Base-by-base conservation (phyloP, 371 early-diverging fungal genomes). In the Fennellomyces sp. region DNA sequence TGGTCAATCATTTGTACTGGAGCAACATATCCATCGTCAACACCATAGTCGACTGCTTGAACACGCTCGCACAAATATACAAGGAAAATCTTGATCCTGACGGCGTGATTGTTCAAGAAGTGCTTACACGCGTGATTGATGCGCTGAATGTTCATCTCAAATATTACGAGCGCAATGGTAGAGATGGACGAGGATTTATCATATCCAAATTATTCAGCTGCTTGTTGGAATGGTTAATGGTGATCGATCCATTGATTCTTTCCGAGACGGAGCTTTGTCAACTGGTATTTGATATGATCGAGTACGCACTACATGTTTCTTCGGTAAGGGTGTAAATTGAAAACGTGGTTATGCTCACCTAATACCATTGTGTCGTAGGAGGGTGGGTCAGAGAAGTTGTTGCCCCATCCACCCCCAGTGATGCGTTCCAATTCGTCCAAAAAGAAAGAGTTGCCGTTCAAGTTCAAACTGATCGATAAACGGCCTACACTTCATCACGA, bases 221-320 rank as follows among this genome's bases (percentile, higher is more conserved):
- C 58, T 59, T 93, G 13, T 61, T 86, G 10, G 89, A 90, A 45
- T 94, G 93, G 95, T 64, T 93, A 15, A 89, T 93, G 89, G 78
- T 76, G 2, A 72, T 85, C 13, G 86, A 91, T 0, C 68, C 85
- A 4, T 72, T 71, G 6, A 71, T 89, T 8, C 73, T 91, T 25
- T 75, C 85, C 3, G 84, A 83, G 30, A 83, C 86, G 0, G 88
- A 89, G 36, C 73, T 90, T 4, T 82, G 86, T 33, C 81, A 76
- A 27, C 72, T 88, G 28, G 84, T 91, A 1, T 91, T 90, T 75
- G 92, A 91, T 63, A 82, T 86, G 12, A 81, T 91, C 54, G 91
- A 90, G 58, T 70, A 77, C 30, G 88, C 85, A 0, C 33, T 88
- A 13, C 76, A 82, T 50, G 54, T 76, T 21, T 30, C 73, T 21